These are phyloP conservation scores for Colletotrichum musicola DNA, from an alignment of 2,329 filamentous ascomycete genomes.

Conservation along the genomic window DNA sequence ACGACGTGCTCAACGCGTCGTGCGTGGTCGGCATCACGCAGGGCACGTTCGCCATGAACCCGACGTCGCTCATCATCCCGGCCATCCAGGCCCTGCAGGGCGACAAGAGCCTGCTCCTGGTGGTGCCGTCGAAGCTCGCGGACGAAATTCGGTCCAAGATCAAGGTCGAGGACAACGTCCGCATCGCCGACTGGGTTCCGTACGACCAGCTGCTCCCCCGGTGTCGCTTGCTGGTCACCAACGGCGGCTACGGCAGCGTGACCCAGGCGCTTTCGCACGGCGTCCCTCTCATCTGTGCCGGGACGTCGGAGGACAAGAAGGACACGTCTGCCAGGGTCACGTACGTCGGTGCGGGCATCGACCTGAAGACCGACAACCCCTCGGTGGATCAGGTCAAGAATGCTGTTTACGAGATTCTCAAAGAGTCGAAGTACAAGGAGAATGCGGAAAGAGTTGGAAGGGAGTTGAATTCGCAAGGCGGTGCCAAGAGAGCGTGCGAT, in stretches of 20 bases:
- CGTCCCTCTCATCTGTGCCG: conserved; percentile 52
- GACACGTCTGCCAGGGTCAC: conserved; percentile 51
- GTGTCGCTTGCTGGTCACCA: conserved; percentile 50
- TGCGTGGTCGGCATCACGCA: conserved; percentile 53
- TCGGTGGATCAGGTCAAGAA: conserved; percentile 43
- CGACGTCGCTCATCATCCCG: conserved; percentile 52
- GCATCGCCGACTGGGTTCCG: conserved; percentile 51
- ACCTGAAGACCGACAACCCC: conserved; percentile 51
- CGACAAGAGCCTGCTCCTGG: conserved; percentile 46
- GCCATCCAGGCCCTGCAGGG: conserved; percentile 49
- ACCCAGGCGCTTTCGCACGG: conserved; percentile 51
- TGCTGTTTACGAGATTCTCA: conserved; percentile 45
- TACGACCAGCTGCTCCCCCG: conserved; percentile 51
- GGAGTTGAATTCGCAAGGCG: conserved; percentile 46
- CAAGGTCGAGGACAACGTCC: conserved; percentile 44
- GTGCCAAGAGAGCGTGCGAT: conserved; percentile 44
- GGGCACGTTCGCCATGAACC: conserved; percentile 53
- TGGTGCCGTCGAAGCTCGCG: conserved; percentile 50
- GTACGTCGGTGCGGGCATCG: conserved; percentile 50
- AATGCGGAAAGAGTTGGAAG: conserved; percentile 43
- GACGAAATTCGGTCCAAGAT: conserved; percentile 44
- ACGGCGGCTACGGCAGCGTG: conserved; percentile 53
- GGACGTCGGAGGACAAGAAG: conserved; percentile 53
- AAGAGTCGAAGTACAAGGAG: conserved; percentile 40
- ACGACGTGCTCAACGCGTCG: conserved; percentile 44